Base-by-base conservation (phyloP, 805 yeast genomes). In the Lipomyces kockii region DNA sequence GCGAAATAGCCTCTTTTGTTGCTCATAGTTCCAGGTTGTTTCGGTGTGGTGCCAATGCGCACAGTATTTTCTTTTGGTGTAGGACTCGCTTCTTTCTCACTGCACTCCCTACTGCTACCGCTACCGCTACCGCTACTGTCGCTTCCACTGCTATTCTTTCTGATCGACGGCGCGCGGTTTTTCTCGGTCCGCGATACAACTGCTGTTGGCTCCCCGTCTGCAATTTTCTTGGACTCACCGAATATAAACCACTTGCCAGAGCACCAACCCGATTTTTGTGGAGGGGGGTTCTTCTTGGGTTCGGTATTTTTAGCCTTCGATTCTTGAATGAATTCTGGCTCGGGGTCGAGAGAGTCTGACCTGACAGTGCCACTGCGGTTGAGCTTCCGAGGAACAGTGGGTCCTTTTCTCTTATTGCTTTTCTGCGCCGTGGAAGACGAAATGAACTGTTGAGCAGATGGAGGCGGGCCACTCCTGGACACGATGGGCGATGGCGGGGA, bases 401-500 rank as follows among this genome's bases (percentile, higher is more conserved):
- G 20, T 3, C 32, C 32, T 17, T 43, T 56, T 56, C 43, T 4
- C 17, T 22, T 29, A 56, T 32, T 53, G 29, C 11, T 17, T 51
- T 12, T 51, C 25, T 22, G 29, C n/a, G 14, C 29, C 29, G 5
- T 53, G 56, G 20, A 53, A 5, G 29, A 2, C 25, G 49, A 22
- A 12, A 14, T n/a, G 14, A 46, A 37, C 39, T 58, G 61, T 6
- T 17, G 27, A 25, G 46, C 20, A 11, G 61, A 49, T 12, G 62
- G 62, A 25, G 20, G 37, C 29, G 35, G 62, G 17, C 22, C 52
- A 22, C 12, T 12, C 12, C 62, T 20, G 46, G 60, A 34, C 29
- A 60, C 37, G n/a, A 55, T 43, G n/a, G 70, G 68, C 55, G 70
- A 67, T 1, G 71, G 68, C 49, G 71, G 71, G 14, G 67, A 60